Evolutionary conservation across 2,329 filamentous ascomycete genomes (phyloP).

Genomic region (Diplodia seriata): DNA sequence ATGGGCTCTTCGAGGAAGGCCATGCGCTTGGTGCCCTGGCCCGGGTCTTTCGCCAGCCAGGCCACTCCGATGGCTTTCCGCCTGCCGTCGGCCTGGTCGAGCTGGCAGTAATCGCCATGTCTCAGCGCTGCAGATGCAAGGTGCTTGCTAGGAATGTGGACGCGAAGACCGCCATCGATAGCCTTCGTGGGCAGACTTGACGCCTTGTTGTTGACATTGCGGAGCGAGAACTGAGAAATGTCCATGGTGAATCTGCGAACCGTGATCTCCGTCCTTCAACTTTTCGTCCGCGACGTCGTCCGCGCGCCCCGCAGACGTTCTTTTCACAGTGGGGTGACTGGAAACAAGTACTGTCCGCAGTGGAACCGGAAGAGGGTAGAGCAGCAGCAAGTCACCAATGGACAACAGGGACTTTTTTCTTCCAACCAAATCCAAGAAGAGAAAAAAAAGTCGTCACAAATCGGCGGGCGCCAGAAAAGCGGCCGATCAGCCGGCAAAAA

Average conservation of each 20-base stretch:
- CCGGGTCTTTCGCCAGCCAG: constrained; percentile 62
- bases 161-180: constrained; percentile 64
- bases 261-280: background rate
- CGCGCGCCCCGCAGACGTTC: background rate
- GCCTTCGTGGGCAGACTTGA: constrained; percentile 56
- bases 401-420: constrained; percentile 17
- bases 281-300: background rate
- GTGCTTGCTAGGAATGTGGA: constrained; percentile 63
- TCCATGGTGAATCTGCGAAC: constrained; percentile 6
- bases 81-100: constrained; percentile 51
- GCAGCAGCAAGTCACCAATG: background rate
- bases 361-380: background rate
- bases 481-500: background rate
- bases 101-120: constrained; percentile 65
- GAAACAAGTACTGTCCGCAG: background rate
- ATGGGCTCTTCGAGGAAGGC: constrained; percentile 74
- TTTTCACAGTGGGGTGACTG: background rate
- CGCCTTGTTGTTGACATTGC: constrained; percentile 53
- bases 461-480: background rate
- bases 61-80: constrained; percentile 64
- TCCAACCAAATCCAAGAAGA: background rate
- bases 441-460: constrained; percentile 1
- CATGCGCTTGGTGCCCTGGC: constrained; percentile 46
- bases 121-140: constrained; percentile 62
- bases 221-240: constrained; percentile 23